A percentile compares a stretch with the other conserved stretches of the same genome.
Evolutionary conservation across 805 yeast species (phyloP).

Genomic region (Candida insectalens): DNA sequence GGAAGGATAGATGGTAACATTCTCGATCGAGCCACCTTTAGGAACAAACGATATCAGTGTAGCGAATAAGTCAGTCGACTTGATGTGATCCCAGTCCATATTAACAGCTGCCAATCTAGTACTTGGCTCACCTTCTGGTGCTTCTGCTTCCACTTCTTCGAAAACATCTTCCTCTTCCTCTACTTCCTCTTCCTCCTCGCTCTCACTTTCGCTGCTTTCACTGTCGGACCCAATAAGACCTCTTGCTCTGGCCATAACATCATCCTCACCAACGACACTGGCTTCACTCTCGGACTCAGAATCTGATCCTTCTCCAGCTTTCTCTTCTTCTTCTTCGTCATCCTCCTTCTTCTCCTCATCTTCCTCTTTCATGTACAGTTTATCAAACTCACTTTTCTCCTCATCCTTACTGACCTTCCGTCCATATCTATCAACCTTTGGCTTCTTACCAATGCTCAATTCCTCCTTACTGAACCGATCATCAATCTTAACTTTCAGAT

Average conservation of each 20-base stretch:
- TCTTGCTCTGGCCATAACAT: conserved; percentile 39
- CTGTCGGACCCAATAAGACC: conserved; percentile 39
- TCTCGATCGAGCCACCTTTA: conserved; percentile 52
- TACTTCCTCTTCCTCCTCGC: conserved; percentile 25
- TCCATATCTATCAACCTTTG: conserved; percentile 81
- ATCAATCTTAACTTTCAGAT: conserved; percentile 71
- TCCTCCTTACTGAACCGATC: conserved; percentile 70
- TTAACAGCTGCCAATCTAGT: conserved; percentile 82
- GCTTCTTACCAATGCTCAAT: conserved; percentile 46
- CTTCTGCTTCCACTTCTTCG: conserved; percentile 30
- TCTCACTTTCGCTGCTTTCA: conserved; percentile 28
- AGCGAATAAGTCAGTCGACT: conserved; percentile 79
- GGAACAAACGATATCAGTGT: conserved; percentile 84
- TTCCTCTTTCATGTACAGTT: conserved; percentile 15
- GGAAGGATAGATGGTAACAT: conserved; percentile 74
- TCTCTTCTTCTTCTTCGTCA: conserved; percentile 22
- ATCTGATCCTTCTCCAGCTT: conserved; percentile 24
- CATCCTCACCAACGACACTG: conserved; percentile 7
- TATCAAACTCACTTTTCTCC: conserved; percentile 20
- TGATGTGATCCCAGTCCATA: conserved; percentile 95
- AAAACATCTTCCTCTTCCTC: conserved; percentile 38
- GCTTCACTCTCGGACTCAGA: conserved; percentile 24
- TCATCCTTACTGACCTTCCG: conserved; percentile 42
- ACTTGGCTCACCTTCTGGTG: conserved; percentile 86
- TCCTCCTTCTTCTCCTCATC: conserved; percentile 8